Percentiles rank a stretch among this genome's conserved stretches.
Conservation (phyloP, 768 basidiomycete species). For the Amanita phalloides region DNA sequence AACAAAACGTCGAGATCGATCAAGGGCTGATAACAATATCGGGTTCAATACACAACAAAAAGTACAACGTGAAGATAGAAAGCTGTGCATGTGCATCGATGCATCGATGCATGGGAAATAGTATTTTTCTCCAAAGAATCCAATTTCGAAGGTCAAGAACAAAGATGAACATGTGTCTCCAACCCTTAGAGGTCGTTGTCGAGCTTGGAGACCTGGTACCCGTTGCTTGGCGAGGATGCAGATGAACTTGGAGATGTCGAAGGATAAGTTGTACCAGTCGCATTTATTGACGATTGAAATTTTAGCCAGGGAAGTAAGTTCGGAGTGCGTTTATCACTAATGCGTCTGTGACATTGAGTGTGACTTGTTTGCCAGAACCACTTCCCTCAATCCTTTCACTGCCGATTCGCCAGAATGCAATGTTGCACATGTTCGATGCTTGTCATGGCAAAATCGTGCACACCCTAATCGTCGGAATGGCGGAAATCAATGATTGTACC, state of each 20-base stretch:
- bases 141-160: background rate
- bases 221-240: too few species aligned
- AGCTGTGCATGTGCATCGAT: background rate
- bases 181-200: background rate
- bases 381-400: background rate
- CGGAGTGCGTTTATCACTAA: too few species aligned
- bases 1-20: background rate
- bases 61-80: background rate
- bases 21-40: too few species aligned
- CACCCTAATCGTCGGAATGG: background rate
- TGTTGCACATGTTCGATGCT: background rate
- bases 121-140: background rate
- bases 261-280: too few species aligned
- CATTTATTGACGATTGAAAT: too few species aligned
- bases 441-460: background rate
- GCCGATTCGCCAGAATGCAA: background rate
- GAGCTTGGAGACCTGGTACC: background rate
- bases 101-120: background rate
- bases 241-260: too few species aligned
- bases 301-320: too few species aligned
- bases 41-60: background rate
- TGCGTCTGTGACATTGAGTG: too few species aligned
- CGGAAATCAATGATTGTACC: background rate
- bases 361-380: too few species aligned
- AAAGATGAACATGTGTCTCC: background rate